phyloP scores from a whole-genome alignment of 495 filamentous ascomycete genomes.

The Schizothecium vesticola region DNA sequence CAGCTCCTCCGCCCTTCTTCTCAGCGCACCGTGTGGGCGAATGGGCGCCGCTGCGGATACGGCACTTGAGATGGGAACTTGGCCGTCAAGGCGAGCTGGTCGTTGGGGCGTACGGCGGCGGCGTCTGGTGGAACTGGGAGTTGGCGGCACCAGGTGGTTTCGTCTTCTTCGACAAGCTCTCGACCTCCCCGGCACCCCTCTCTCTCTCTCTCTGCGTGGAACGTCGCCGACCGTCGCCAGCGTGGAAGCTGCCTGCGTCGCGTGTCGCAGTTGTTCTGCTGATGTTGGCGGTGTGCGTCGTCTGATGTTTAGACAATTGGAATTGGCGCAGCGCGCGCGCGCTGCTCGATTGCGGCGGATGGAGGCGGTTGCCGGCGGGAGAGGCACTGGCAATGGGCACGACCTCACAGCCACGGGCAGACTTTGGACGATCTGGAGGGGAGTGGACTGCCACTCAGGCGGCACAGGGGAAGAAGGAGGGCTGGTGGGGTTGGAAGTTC shows the following conservation, averaged over 20 bases:
- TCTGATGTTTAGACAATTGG: background rate
- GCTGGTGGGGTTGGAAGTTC: background rate
- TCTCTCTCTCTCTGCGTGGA: background rate
- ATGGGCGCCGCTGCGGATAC: slow-evolving; percentile 15
- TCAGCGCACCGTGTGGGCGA: slow-evolving; percentile 5
- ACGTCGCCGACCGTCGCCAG: background rate
- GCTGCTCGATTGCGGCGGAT: background rate
- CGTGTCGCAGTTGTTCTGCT: slow-evolving; percentile 8
- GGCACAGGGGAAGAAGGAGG: background rate
- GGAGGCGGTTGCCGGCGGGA: background rate
- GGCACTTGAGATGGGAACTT: background rate
- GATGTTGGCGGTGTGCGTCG: background rate
- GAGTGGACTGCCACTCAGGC: background rate
- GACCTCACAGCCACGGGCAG: background rate
- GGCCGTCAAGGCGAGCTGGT: background rate
- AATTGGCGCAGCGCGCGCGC: background rate
- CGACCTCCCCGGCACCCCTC: slow-evolving; percentile 2
- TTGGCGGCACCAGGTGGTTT: background rate
- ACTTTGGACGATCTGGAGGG: background rate
- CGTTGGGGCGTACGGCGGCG: background rate
- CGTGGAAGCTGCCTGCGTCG: slow-evolving; percentile 1
- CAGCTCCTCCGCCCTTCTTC: slow-evolving; percentile 1
- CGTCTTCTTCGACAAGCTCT: background rate
- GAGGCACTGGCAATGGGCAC: no score
- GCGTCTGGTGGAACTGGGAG: background rate